Conservation (phyloP, 768 basidiomycete species). For the Sistotremastrum suecicum region DNA sequence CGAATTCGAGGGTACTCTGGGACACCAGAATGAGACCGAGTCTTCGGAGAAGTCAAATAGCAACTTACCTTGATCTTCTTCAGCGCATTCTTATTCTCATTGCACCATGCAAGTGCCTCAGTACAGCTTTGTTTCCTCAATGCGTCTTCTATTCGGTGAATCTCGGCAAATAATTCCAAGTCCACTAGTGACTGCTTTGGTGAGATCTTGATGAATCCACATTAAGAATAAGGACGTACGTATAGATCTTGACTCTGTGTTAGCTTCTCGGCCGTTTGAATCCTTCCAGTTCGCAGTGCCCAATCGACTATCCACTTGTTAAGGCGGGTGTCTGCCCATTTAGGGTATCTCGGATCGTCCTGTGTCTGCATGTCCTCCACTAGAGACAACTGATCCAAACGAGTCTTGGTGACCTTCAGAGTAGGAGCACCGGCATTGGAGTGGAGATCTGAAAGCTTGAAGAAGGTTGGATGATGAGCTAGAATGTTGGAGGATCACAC, state of each 20-base stretch:
- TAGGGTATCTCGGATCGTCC: slow-evolving; percentile 42
- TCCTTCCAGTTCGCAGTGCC: slow-evolving; percentile 67
- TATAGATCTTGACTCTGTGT: slow-evolving; percentile 70
- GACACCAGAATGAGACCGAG: neutral
- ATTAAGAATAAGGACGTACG: slow-evolving; percentile 28
- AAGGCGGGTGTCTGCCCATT: slow-evolving; percentile 70
- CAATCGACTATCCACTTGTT: slow-evolving; percentile 92
- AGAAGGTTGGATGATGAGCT: neutral
- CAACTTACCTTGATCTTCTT: slow-evolving; percentile 70
- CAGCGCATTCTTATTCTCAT: slow-evolving; percentile 85
- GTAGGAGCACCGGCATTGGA: slow-evolving; percentile 36
- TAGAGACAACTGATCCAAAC: slow-evolving; percentile 53
- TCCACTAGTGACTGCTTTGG: slow-evolving; percentile 64
- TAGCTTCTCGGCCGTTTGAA: slow-evolving; percentile 60
- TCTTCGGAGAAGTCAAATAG: neutral
- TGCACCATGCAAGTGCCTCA: slow-evolving; percentile 91
- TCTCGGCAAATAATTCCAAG: slow-evolving; percentile 82
- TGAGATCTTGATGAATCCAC: slow-evolving; percentile 1
- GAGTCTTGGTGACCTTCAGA: slow-evolving; percentile 59
- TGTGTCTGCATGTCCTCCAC: slow-evolving; percentile 43
- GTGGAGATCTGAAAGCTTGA: slow-evolving; percentile 37
- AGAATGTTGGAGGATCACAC: slow-evolving; percentile 3
- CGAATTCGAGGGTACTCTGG: slow-evolving; percentile 92
- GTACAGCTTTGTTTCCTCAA: slow-evolving; percentile 62
- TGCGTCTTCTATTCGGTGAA: slow-evolving; percentile 73